Evolutionary conservation across 441 rosid genomes (phyloP).

Genomic region (Adansonia rubrostipa): DNA sequence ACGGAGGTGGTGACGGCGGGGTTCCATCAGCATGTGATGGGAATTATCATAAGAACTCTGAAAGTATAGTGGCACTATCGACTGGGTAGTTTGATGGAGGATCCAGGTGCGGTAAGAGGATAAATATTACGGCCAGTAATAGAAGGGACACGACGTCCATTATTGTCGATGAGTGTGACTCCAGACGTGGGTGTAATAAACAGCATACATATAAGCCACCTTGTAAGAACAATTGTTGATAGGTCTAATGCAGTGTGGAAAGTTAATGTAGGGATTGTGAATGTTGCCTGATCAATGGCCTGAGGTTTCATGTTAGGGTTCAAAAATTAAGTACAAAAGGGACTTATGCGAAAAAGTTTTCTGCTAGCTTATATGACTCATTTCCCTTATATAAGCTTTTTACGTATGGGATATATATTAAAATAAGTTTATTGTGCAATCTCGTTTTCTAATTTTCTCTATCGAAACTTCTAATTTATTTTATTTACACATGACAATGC

Average conservation of each 20-base stretch:
- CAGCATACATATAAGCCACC: constrained; percentile 38
- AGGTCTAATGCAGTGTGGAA: constrained; percentile 40
- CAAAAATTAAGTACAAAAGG: too few species aligned
- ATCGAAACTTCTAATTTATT: too few species aligned
- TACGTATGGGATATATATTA: too few species aligned
- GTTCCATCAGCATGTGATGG: constrained; percentile 37
- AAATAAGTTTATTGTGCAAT: too few species aligned
- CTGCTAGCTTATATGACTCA: too few species aligned
- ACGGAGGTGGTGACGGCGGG: constrained; percentile 29
- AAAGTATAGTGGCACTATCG: constrained; percentile 36
- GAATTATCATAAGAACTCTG: constrained; percentile 20
- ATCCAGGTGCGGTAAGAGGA: constrained; percentile 38
- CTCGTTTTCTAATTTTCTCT: too few species aligned
- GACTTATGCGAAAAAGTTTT: too few species aligned
- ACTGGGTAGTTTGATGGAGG: constrained; percentile 40
- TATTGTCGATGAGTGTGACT: constrained; percentile 51
- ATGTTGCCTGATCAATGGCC: constrained; percentile 39
- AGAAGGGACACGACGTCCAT: constrained; percentile 29
- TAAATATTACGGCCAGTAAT: constrained; percentile 29
- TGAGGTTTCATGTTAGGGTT: neutral
- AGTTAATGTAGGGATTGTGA: neutral
- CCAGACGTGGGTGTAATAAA: constrained; percentile 35
- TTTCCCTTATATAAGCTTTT: too few species aligned
- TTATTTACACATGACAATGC: too few species aligned
- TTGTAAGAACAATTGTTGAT: constrained; percentile 30